phyloP scores from a whole-genome alignment of 2,329 filamentous ascomycete genomes.

The Trichoderma sp. region DNA sequence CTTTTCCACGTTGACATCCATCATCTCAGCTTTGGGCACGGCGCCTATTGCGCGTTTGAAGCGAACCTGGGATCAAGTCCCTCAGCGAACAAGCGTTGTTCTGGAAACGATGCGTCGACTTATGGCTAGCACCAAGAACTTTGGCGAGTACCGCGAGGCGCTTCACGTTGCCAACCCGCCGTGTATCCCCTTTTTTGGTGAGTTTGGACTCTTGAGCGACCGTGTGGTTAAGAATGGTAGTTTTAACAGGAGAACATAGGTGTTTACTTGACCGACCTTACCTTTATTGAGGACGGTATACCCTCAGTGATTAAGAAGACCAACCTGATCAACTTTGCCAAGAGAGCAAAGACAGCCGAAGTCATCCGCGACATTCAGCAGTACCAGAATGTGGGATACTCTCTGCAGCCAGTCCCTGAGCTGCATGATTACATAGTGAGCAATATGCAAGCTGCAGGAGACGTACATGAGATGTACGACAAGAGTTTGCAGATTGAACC shows the following conservation, averaged over 20 bases:
- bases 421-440: constrained; percentile 94
- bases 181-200: constrained; percentile 97
- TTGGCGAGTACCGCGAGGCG: constrained; percentile 91
- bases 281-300: constrained; percentile 98
- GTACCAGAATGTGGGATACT: constrained; percentile 97
- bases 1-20: constrained; percentile 94
- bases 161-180: constrained; percentile 91
- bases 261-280: constrained; percentile 94
- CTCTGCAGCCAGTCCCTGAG: constrained; percentile 82
- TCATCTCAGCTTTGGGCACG: constrained; percentile 92
- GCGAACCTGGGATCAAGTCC: constrained; percentile 92
- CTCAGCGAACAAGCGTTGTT: constrained; percentile 73
- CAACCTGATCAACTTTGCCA: constrained; percentile 96
- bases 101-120: constrained; percentile 89
- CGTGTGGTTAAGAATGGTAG: too few relatives aligned
- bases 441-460: constrained; percentile 92
- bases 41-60: constrained; percentile 92
- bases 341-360: constrained; percentile 95
- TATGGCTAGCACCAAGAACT: constrained; percentile 98
- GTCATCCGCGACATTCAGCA: constrained; percentile 98
- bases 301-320: constrained; percentile 95
- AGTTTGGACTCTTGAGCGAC: background rate
- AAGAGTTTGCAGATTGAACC: constrained; percentile 92
- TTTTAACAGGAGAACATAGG: constrained; percentile 49
- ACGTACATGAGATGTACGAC: constrained; percentile 99